Evolutionary conservation across 306 rosid genomes (phyloP).

Genomic region (Pachyrhizus erosus): DNA sequence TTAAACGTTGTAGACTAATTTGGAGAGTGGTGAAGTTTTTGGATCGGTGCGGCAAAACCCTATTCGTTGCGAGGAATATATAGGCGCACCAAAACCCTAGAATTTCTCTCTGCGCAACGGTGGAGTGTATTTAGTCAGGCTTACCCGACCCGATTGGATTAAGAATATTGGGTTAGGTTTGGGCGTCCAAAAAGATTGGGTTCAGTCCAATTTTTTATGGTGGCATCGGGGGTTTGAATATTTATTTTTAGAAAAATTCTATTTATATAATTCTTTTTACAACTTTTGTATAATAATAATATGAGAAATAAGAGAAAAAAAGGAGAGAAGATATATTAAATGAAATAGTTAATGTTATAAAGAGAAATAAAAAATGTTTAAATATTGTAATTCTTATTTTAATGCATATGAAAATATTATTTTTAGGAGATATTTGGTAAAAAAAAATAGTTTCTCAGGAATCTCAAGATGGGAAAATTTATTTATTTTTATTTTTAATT

Average conservation of each 20-base stretch:
- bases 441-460: no score
- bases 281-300: no score
- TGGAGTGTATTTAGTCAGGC: neutral
- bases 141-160: constrained; percentile 21
- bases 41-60: neutral
- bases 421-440: no score
- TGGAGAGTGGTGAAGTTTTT: neutral
- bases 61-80: neutral
- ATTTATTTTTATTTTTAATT: no score
- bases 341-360: neutral
- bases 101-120: neutral
- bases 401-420: neutral
- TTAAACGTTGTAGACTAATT: accelerated
- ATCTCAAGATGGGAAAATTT: no score
- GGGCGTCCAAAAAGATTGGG: neutral
- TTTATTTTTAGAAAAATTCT: neutral
- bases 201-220: neutral
- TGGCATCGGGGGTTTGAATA: neutral
- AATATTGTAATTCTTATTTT: neutral
- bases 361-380: neutral
- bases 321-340: neutral
- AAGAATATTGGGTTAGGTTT: neutral
- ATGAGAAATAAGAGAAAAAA: no score
- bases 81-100: constrained; percentile 48
- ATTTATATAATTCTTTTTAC: no score